A percentile compares a stretch with the other conserved stretches of the same genome.
Evolutionary conservation across 2,329 filamentous ascomycete genomes (phyloP).

Genomic region (Paraphoma chrysanthemicola): DNA sequence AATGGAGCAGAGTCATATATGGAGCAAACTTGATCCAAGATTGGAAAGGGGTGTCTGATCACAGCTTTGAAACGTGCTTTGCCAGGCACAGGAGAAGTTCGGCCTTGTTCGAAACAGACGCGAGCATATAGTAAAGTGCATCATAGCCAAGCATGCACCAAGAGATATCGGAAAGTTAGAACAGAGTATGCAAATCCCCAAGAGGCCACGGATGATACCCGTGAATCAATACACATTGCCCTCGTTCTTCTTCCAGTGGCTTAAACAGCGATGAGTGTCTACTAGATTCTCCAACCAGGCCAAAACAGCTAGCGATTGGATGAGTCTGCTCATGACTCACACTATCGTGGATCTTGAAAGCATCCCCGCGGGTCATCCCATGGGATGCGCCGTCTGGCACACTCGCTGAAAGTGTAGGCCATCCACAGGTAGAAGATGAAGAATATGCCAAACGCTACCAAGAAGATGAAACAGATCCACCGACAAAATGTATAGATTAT

Average conservation of each 20-base stretch:
- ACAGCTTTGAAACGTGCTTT: too few relatives aligned
- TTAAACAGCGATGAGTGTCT: too few relatives aligned
- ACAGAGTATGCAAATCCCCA: too few relatives aligned
- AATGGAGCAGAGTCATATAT: not conserved
- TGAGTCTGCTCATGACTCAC: not conserved
- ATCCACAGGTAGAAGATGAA: not conserved
- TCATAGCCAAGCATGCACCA: too few relatives aligned
- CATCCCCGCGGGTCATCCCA: not conserved
- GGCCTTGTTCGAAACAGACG: too few relatives aligned
- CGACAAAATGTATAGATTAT: not conserved
- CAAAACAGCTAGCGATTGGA: too few relatives aligned
- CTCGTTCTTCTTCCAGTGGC: too few relatives aligned
- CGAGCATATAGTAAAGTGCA: too few relatives aligned
- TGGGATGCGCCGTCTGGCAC: not conserved
- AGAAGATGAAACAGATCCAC: not conserved
- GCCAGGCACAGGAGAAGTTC: not conserved
- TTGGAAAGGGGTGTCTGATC: not conserved
- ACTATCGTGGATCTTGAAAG: not conserved
- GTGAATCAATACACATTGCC: too few relatives aligned
- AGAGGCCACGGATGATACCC: too few relatives aligned
- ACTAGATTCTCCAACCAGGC: not conserved
- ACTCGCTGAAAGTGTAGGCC: not conserved
- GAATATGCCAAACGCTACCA: not conserved
- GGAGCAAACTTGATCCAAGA: not conserved
- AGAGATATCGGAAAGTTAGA: too few relatives aligned